Conservation (phyloP, 2,329 filamentous ascomycete genomes). For the Tolypocladium paradoxum region DNA sequence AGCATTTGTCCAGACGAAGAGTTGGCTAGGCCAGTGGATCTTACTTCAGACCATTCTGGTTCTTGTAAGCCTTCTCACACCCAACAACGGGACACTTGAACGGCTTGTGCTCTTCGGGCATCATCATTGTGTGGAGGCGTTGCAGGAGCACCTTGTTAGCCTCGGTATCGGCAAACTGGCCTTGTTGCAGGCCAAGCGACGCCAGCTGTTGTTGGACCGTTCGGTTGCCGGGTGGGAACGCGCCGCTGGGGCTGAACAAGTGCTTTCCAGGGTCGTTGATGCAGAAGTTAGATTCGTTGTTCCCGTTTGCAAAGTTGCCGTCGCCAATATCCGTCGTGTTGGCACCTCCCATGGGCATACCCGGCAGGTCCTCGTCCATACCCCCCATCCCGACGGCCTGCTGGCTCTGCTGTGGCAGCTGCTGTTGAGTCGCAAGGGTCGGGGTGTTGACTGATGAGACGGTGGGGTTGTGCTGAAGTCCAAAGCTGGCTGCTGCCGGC, state of each 20-base stretch:
- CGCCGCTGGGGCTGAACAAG: constrained; percentile 75
- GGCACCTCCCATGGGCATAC: constrained; percentile 51
- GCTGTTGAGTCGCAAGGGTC: constrained; percentile 71
- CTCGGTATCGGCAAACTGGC: constrained; percentile 69
- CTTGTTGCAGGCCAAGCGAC: constrained; percentile 64
- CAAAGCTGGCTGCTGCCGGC: constrained; percentile 65
- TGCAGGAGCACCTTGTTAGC: constrained; percentile 50
- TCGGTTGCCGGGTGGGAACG: constrained; percentile 52
- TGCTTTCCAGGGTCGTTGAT: constrained; percentile 95
- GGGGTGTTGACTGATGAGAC: constrained; percentile 97
- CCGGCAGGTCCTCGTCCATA: constrained; percentile 63
- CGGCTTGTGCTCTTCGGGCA: constrained; percentile 88
- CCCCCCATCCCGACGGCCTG: constrained; percentile 45
- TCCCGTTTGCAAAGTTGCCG: constrained; percentile 38
- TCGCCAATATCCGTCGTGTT: constrained; percentile 40
- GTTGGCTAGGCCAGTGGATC: constrained; percentile 12
- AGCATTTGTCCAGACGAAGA: constrained; percentile 1
- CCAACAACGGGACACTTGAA: constrained; percentile 97
- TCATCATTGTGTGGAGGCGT: constrained; percentile 48
- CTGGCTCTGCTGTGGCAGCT: constrained; percentile 50
- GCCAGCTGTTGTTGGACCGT: constrained; percentile 58
- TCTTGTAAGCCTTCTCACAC: constrained; percentile 99
- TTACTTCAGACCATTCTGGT: constrained; percentile 96
- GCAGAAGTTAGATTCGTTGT: constrained; percentile 38
- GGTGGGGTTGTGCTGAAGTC: constrained; percentile 84